A percentile compares a stretch with the other conserved stretches of the same genome.
phyloP scores from a whole-genome alignment of 805 yeast genomes.

The Zygosaccharomyces lentus region DNA sequence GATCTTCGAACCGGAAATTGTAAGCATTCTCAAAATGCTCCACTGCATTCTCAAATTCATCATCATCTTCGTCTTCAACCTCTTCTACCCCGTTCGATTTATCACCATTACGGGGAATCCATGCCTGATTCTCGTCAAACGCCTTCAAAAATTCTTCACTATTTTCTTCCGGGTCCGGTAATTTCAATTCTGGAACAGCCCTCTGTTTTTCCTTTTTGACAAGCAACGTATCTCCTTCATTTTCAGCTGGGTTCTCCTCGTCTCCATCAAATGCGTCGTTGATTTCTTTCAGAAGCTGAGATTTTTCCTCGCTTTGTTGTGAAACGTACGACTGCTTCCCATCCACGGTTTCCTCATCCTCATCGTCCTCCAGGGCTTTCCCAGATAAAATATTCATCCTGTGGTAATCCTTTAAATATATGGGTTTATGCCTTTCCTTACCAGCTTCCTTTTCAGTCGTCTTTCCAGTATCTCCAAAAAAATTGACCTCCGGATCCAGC shows the following conservation, averaged over 20 bases:
- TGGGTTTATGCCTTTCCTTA: conserved; percentile 56
- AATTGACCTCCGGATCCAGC: conserved; percentile 63
- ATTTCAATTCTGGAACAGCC: conserved; percentile 18
- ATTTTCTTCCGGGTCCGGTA: conserved; percentile 67
- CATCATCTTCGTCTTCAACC: conserved; percentile 56
- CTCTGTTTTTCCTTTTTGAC: conserved; percentile 52
- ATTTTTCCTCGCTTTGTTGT: conserved; percentile 72
- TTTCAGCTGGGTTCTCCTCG: conserved; percentile 43
- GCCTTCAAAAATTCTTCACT: conserved; percentile 68
- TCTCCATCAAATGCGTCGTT: conserved; percentile 58
- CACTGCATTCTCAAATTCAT: conserved; percentile 86
- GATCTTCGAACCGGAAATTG: conserved; percentile 92
- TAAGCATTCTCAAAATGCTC: conserved; percentile 89
- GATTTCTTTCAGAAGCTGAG: conserved; percentile 70
- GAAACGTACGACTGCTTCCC: conserved; percentile 60
- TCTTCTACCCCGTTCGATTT: conserved; percentile 50
- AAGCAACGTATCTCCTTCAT: conserved; percentile 47
- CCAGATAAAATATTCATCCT: conserved; percentile 76
- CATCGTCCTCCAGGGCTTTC: conserved; percentile 50
- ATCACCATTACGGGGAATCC: conserved; percentile 77
- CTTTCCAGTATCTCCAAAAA: conserved; percentile 64
- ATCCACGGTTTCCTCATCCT: conserved; percentile 38
- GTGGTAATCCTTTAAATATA: conserved; percentile 89
- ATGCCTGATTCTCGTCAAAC: conserved; percentile 73
- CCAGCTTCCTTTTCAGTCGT: conserved; percentile 32